Base-by-base conservation (phyloP, 257 asterid genomes). In the Lithospermum erythrorhizon region DNA sequence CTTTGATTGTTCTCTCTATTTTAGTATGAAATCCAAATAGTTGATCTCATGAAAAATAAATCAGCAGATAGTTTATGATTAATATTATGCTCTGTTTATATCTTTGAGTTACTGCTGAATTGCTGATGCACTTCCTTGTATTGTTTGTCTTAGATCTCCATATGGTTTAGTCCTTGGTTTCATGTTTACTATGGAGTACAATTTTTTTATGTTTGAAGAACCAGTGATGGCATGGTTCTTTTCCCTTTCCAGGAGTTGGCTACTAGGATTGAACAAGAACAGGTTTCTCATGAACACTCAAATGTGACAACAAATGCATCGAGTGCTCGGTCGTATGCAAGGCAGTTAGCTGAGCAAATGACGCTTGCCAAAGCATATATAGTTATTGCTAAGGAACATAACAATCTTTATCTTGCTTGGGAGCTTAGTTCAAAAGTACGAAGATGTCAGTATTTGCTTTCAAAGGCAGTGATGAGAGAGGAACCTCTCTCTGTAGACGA, bases 301-400 rank as follows among this genome's bases (percentile, higher is more conserved):
- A 88, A 88, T 73, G 68, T 80, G 24, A 88, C 94, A 17, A 78
- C 78, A 67, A 83, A 89, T 61, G 61, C 83, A 61, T 29, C 74
- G 49, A 82, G 83, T 72, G 83, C 87, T 27, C 75, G 69, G 65
- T 89, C 96, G 72, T 82, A 80, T 61, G 94, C 94, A 69, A 71
- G 96, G 59, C 96, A 89, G 75, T 72, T 89, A 76, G 78, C 89
- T 11, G 90, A 89, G 78, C 95, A 89, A 69, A 81, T 86, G 83
- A 83, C 82, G 67, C 94, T 89, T 54, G 95, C 96, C 68, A 89
- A 89, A 81, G 96, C 96, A 30, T 89, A 89, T 35, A 80, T 83
- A 56, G 77, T 89, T 23, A 86, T 89, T 30, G 95, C 95, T 66
- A 86, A 89, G 72, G 94, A 86, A 74, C 90, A 86, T 57, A 79